These are phyloP conservation scores for Ogataea trehaloabstinens DNA, from an alignment of 805 yeast species.

Conservation along the genomic window DNA sequence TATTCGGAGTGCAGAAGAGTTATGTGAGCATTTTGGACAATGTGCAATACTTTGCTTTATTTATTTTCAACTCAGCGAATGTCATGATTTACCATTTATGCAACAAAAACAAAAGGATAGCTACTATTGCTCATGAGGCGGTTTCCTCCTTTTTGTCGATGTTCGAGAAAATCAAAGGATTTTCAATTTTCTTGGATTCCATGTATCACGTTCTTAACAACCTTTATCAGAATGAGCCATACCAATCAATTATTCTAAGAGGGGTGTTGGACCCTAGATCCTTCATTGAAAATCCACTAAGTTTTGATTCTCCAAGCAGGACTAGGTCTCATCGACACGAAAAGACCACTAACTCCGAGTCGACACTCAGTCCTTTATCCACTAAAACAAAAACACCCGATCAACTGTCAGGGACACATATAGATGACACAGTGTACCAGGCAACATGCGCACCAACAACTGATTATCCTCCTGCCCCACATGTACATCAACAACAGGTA, in stretches of 20 bases:
- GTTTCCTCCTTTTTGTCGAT: conserved; percentile 22
- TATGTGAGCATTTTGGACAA: conserved; percentile 38
- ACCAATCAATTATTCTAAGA: conserved; percentile 13
- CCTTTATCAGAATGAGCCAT: conserved; percentile 13
- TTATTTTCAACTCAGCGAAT: conserved; percentile 44
- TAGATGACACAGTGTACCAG: too few relatives aligned
- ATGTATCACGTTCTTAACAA: conserved; percentile 9
- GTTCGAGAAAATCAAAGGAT: conserved; percentile 7
- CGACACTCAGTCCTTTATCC: too few relatives aligned
- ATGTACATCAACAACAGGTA: neutral
- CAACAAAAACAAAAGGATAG: conserved; percentile 31
- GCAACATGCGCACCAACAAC: too few relatives aligned
- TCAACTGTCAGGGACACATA: too few relatives aligned
- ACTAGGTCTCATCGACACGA: too few relatives aligned
- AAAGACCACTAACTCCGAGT: neutral
- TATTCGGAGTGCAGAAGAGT: conserved; percentile 48
- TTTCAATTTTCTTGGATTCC: conserved; percentile 10
- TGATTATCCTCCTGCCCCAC: too few relatives aligned
- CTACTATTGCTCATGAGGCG: conserved; percentile 36
- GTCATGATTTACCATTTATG: conserved; percentile 63
- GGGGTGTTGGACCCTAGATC: neutral
- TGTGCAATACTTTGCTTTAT: conserved; percentile 35
- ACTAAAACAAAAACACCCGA: too few relatives aligned
- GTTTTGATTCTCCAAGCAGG: neutral
- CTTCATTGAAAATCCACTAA: neutral